Base-by-base conservation (phyloP, 75 land plant genomes). In the Adiantum capillusveneris region DNA sequence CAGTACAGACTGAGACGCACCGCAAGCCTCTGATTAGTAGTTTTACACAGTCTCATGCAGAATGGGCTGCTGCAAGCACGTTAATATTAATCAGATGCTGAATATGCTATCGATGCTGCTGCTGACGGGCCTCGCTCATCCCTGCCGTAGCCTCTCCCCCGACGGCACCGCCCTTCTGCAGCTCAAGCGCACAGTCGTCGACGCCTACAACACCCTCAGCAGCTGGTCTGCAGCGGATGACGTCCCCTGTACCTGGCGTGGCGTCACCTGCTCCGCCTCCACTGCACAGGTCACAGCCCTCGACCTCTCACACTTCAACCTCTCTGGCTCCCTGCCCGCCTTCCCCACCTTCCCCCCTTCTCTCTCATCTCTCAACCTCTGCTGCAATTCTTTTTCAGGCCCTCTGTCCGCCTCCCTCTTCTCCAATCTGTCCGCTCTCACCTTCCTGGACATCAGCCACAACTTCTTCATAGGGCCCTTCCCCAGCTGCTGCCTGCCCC, bases 391-490 rank as follows among this genome's bases (percentile, higher is more conserved):
- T 12, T 70, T 82, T 45, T 59, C 90, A 12, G 83, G 74, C 2
- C 30, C 22, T 0, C 63, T 88, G 0, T 90, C 94, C 9, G 70
- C 43, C 29, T 25, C 60, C 18, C 69, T 45, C 20, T 58, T 88
- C 18, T 76, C 66, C 53, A 56, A 51, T 14, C 83, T 85, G 52
- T 25, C 69, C 17, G 57, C 36, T 36, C 68, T 88, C 17, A 67
- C 31, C 39, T 70, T 51, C 53, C 29, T 88, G 42, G 88, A 88
- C 65, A 75, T 88, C 57, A 79, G 91, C 60, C 78, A 70, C 51
- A 88, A 88, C 77, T 71, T 69, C 44, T 88, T 88, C 59, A 73
- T 70, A 17, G 77, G 77, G 28, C 90, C 86, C 27, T 22, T 29
- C 3, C 29, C 18, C 1, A 77, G 75, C 42, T 39, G 71, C 20